A percentile compares a stretch with the other conserved stretches of the same genome.
Conservation (phyloP, 352 stramenopile species). For the Phytopythium vexans region DNA sequence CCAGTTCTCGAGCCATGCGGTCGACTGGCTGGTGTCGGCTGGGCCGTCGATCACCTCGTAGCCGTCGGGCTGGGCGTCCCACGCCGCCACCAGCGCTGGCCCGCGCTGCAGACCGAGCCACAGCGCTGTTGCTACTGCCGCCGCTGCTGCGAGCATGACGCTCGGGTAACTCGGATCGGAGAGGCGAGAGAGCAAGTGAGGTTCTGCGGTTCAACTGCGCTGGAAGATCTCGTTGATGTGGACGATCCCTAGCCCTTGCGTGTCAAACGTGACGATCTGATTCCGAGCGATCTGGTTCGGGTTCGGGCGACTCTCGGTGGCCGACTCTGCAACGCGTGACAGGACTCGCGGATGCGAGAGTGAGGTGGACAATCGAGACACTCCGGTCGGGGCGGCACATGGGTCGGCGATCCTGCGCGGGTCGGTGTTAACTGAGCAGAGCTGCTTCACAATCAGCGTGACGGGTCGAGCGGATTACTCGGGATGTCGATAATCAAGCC, state of each 20-base stretch:
- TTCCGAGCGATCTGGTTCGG: not conserved
- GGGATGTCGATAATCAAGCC: too few species aligned
- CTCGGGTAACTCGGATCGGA: too few species aligned
- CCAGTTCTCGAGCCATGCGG: slow-evolving; percentile 61
- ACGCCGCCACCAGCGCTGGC: slow-evolving; percentile 19
- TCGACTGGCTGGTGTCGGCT: slow-evolving; percentile 18
- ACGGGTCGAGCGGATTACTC: too few species aligned
- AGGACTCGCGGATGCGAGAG: too few species aligned
- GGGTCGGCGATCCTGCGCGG: too few species aligned
- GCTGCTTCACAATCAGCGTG: too few species aligned
- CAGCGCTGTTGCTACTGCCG: not conserved
- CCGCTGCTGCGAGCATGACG: slow-evolving; percentile 8
- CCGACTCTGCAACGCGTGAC: too few species aligned
- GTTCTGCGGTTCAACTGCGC: not conserved
- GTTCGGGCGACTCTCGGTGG: too few species aligned
- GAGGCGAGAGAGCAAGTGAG: not conserved
- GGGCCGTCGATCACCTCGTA: slow-evolving; percentile 82
- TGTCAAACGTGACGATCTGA: slow-evolving; percentile 1
- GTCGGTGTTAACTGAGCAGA: too few species aligned
- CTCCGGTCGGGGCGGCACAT: too few species aligned
- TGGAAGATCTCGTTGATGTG: not conserved
- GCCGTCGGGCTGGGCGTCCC: slow-evolving; percentile 73
- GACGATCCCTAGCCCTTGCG: slow-evolving; percentile 6
- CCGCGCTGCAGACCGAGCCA: slow-evolving; percentile 8
- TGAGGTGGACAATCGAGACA: too few species aligned